Evolutionary conservation across 768 basidiomycete species (phyloP).

Genomic region (Lenzites betulinus): DNA sequence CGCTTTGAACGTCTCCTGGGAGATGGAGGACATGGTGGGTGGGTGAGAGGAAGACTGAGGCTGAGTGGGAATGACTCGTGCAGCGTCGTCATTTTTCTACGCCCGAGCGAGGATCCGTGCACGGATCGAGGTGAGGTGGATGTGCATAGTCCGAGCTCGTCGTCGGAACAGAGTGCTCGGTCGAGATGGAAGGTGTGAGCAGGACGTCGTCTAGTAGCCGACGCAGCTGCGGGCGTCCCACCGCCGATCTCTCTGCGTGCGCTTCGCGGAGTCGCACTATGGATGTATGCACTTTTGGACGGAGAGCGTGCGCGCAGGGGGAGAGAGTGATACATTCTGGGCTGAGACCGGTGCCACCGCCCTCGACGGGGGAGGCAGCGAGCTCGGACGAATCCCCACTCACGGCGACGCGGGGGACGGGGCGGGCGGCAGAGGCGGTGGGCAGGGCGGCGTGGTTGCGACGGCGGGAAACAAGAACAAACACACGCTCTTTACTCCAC

Average conservation of each 20-base stretch:
- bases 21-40: conserved; percentile 14
- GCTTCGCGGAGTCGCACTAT: too few relatives aligned
- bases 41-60: conserved; percentile 10
- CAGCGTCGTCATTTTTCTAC: not conserved
- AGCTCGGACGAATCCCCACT: too few relatives aligned
- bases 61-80: not conserved
- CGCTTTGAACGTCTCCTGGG: conserved; percentile 66
- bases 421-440: not conserved
- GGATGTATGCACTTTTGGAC: not conserved
- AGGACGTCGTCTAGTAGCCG: not conserved
- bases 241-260: not conserved
- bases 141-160: not conserved
- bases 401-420: too few relatives aligned
- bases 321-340: not conserved
- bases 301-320: not conserved
- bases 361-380: too few relatives aligned
- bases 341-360: not conserved
- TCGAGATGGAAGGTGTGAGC: not conserved
- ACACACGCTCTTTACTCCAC: conserved; percentile 28
- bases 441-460: conserved; percentile 11
- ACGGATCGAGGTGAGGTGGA: not conserved
- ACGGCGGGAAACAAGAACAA: conserved; percentile 24
- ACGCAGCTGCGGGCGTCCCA: not conserved
- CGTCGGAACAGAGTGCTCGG: not conserved
- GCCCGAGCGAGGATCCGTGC: not conserved